Evolutionary conservation across 2,329 filamentous ascomycete species (phyloP), one percentile per base, ranked within the genome.

Genomic region (Stylonectria norvegica): DNA sequence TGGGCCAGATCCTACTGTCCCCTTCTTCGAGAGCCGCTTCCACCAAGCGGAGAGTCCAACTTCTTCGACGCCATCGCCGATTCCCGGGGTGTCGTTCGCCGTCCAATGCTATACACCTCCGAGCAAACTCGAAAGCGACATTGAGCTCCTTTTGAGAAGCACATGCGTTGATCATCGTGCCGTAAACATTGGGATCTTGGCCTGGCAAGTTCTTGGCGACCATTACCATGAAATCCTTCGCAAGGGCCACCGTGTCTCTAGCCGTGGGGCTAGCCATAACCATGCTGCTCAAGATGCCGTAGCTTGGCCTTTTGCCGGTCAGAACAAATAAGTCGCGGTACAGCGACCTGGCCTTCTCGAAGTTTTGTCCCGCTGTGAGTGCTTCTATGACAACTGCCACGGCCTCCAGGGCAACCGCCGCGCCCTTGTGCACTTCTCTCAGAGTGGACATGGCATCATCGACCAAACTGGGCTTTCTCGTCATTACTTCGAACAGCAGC

Each of bases 401-500:
- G 4, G 57, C 57, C 9, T 59, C 58, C 15, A 72, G 59, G 14
- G 72, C 70, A 5, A 66, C 60, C 5, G 66, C 51, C 12, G 60
- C 45, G 9, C 59, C 45, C 37, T 52, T 34, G n/a, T 54, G 49
- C 39, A 89, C 66, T 1, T 69, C 59, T 34, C 77, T 69, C 10
- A 95, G 70, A 2, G 74, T 66, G 3, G 61, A 53, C 56, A 85
- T 76, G 3, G 79, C 77, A 27, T 73, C 62, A 12, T 69, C 59
- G 1, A 78, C 65, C 4, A 76, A 67, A 0, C 59, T 55, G 0
- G 70, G 63, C 2, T 71, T 64, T 27, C 67, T 56, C 27, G 66
- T 66, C 29, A 94, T 68, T 42, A 76, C 67, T 4, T 61, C 57
- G 51, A 76, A 81, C 16, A 96, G 68, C 3, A 78, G 65, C 12